Percentiles rank a stretch among this genome's conserved stretches.
Conservation (phyloP, 805 yeast species). For the Lipomyces orientalis region DNA sequence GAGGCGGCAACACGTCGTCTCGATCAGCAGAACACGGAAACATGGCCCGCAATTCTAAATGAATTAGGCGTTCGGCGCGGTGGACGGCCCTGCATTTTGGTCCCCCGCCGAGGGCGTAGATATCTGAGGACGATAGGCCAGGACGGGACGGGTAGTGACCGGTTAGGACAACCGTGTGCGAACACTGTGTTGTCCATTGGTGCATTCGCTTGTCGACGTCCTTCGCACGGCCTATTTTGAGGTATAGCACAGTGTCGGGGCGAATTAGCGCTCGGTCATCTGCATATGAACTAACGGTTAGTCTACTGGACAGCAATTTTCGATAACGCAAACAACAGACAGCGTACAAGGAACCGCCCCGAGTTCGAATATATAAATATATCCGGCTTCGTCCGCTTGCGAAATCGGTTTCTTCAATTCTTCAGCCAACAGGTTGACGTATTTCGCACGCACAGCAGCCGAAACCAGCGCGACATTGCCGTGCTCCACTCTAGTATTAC, state of each 20-base stretch:
- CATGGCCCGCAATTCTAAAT: constrained; percentile 30
- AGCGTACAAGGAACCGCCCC: neutral
- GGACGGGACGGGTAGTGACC: constrained; percentile 26
- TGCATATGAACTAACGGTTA: constrained; percentile 6
- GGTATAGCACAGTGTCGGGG: constrained; percentile 9
- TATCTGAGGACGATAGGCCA: neutral
- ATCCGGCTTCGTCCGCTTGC: constrained; percentile 33
- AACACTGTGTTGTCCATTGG: constrained; percentile 37
- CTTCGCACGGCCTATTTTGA: constrained; percentile 34
- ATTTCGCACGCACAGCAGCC: constrained; percentile 6
- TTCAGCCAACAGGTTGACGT: constrained; percentile 11
- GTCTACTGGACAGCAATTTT: neutral
- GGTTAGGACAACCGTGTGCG: constrained; percentile 23
- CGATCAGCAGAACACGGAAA: constrained; percentile 21
- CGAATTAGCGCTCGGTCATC: neutral
- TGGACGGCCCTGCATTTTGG: constrained; percentile 26
- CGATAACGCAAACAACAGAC: neutral
- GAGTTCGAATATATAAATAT: constrained; percentile 33
- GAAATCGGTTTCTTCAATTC: constrained; percentile 32
- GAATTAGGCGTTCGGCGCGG: constrained; percentile 37
- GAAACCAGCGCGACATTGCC: constrained; percentile 2
- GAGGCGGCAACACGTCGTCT: neutral
- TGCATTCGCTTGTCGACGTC: constrained; percentile 32
- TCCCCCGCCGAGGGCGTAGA: neutral
- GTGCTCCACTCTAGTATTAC: neutral